Evolutionary conservation across 768 basidiomycete species (phyloP).

Genomic region (Lepiota subincarnata): DNA sequence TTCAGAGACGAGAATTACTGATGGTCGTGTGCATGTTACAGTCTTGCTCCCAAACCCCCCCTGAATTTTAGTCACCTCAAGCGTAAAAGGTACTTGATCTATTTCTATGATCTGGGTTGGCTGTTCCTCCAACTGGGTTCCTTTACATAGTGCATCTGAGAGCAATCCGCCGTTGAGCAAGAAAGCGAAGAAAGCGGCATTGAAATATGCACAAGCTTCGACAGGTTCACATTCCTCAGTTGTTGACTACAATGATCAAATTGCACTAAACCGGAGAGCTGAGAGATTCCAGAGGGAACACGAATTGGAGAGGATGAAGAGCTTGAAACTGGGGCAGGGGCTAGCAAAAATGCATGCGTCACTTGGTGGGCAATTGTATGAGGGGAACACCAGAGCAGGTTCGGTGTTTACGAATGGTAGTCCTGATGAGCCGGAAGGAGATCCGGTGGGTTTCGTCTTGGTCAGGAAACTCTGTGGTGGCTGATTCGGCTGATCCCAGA

Average conservation of each 20-base stretch:
- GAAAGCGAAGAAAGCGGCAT: constrained; percentile 56
- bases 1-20: constrained; percentile 16
- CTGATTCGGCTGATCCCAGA: constrained; percentile 42
- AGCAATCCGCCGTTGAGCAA: constrained; percentile 36
- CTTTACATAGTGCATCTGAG: constrained; percentile 15
- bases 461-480: neutral
- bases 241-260: constrained; percentile 59
- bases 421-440: constrained; percentile 66
- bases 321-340: constrained; percentile 31
- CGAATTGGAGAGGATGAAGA: constrained; percentile 72
- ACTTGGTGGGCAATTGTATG: constrained; percentile 42
- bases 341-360: constrained; percentile 43
- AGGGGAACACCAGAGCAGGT: neutral
- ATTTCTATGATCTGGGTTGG: constrained; percentile 2
- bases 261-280: constrained; percentile 71
- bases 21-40: constrained; percentile 20
- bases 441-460: constrained; percentile 51
- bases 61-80: constrained; percentile 53
- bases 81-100: constrained; percentile 58
- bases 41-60: constrained; percentile 57
- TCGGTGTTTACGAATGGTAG: constrained; percentile 11
- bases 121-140: constrained; percentile 24
- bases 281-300: constrained; percentile 90
- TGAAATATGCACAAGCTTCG: constrained; percentile 28
- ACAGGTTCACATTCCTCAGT: constrained; percentile 27